Evolutionary conservation across 805 yeast genomes (phyloP).

Genomic region (Barnettozyma wickerhamii): DNA sequence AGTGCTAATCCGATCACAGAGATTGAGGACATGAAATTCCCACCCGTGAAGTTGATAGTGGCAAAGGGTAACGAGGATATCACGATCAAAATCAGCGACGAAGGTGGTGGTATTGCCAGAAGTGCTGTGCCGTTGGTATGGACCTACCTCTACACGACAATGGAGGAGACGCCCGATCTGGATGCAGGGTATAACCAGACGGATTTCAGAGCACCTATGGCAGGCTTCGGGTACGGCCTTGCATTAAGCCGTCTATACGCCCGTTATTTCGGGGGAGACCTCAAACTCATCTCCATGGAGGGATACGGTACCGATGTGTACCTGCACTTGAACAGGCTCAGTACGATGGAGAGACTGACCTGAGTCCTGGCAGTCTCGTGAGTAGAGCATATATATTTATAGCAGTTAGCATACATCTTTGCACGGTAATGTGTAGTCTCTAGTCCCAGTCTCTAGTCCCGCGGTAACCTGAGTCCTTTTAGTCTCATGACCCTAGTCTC

Average conservation of each 20-base stretch:
- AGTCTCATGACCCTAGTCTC: too few species aligned
- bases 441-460: too few species aligned
- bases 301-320: conserved; percentile 94
- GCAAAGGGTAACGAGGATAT: conserved; percentile 89
- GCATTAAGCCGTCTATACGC: conserved; percentile 85
- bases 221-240: conserved; percentile 89
- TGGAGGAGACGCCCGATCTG: conserved; percentile 61
- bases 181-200: conserved; percentile 39
- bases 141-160: conserved; percentile 91
- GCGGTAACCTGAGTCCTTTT: too few species aligned
- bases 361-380: too few species aligned
- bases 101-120: conserved; percentile 91
- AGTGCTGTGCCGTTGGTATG: conserved; percentile 80
- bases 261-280: conserved; percentile 86
- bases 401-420: too few species aligned
- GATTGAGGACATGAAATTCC: conserved; percentile 65
- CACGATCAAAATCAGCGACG: conserved; percentile 85
- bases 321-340: conserved; percentile 75
- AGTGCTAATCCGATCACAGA: conserved; percentile 28
- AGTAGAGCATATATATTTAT: too few species aligned
- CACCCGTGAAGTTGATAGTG: conserved; percentile 81
- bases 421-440: too few species aligned
- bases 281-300: conserved; percentile 84
- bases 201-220: conserved; percentile 85
- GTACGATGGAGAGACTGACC: conserved; percentile 41